Percentiles rank a stretch among this genome's conserved stretches.
Conservation (phyloP, 1,284 basidiomycete species). For the Trichosporon faecale region DNA sequence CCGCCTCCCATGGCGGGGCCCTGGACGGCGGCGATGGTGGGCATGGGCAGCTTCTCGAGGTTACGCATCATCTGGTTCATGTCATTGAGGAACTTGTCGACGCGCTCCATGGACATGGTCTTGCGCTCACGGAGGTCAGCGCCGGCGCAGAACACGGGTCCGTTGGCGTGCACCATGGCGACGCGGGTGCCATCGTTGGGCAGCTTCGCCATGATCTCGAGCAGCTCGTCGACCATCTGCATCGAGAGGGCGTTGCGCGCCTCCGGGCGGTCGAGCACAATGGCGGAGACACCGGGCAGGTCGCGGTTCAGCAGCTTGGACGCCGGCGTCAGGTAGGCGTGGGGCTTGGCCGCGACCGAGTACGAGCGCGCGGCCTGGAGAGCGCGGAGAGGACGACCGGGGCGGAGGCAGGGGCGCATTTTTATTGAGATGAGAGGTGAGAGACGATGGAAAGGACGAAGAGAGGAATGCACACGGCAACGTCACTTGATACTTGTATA, state of each 20-base stretch:
- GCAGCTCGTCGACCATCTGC: slow-evolving; percentile 72
- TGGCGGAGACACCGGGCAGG: slow-evolving; percentile 48
- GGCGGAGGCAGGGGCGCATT: slow-evolving; percentile 12
- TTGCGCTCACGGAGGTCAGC: slow-evolving; percentile 84
- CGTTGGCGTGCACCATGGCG: slow-evolving; percentile 72
- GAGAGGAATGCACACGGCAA: background rate
- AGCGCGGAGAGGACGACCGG: slow-evolving; percentile 9
- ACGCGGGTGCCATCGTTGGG: slow-evolving; percentile 62
- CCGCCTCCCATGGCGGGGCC: slow-evolving; percentile 90
- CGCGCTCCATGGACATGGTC: slow-evolving; percentile 70
- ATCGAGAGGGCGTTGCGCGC: slow-evolving; percentile 86
- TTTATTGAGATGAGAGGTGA: slow-evolving; percentile 18
- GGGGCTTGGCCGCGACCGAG: slow-evolving; percentile 24
- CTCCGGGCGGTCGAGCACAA: slow-evolving; percentile 70
- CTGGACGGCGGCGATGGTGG: slow-evolving; percentile 87
- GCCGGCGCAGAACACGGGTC: slow-evolving; percentile 79
- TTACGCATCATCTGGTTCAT: slow-evolving; percentile 69
- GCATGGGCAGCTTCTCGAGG: slow-evolving; percentile 76
- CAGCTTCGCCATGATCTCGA: slow-evolving; percentile 65
- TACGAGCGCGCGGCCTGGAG: slow-evolving; percentile 11
- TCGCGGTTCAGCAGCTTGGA: slow-evolving; percentile 10
- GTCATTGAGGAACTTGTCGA: slow-evolving; percentile 73
- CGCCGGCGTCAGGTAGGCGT: slow-evolving; percentile 36
- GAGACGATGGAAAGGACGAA: background rate
- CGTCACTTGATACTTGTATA: background rate